Evolutionary conservation across 805 yeast genomes (phyloP).

Genomic region (Yarrowia keelungensis): DNA sequence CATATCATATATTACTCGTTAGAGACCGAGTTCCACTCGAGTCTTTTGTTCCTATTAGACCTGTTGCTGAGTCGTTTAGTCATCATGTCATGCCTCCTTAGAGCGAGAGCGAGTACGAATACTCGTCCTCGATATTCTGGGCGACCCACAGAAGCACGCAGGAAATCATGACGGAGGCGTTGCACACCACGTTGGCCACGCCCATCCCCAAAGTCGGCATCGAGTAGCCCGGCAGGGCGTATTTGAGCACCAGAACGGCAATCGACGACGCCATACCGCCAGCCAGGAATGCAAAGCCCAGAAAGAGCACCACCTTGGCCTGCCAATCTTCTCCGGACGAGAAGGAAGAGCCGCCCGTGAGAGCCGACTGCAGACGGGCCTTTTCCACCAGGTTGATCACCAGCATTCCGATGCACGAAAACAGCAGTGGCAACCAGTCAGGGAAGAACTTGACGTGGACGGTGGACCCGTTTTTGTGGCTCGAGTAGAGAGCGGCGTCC

Average conservation of each 20-base stretch:
- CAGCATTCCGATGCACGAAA: slow-evolving; percentile 88
- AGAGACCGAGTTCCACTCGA: background rate
- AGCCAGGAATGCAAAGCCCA: slow-evolving; percentile 91
- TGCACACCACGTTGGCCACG: slow-evolving; percentile 80
- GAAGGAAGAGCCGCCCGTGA: slow-evolving; percentile 50
- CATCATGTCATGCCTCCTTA: slow-evolving; percentile 46
- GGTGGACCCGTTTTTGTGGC: slow-evolving; percentile 80
- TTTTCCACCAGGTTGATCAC: slow-evolving; percentile 77
- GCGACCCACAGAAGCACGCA: slow-evolving; percentile 91
- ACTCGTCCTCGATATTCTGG: slow-evolving; percentile 95
- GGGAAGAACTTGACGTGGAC: slow-evolving; percentile 83
- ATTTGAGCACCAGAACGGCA: slow-evolving; percentile 85
- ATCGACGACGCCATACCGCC: slow-evolving; percentile 94
- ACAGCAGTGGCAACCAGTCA: slow-evolving; percentile 94
- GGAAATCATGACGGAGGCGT: slow-evolving; percentile 82
- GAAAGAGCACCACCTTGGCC: slow-evolving; percentile 85
- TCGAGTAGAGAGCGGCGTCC: slow-evolving; percentile 87
- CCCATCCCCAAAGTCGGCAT: slow-evolving; percentile 97
- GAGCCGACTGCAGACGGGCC: slow-evolving; percentile 55
- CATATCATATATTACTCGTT: slow-evolving; percentile 24
- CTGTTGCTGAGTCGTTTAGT: no score
- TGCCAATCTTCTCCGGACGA: slow-evolving; percentile 76
- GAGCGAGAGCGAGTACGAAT: slow-evolving; percentile 86
- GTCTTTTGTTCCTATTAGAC: background rate
- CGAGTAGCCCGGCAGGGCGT: slow-evolving; percentile 74